Conservation (phyloP, 2,329 filamentous ascomycete genomes). For the Fusarium sp. region DNA sequence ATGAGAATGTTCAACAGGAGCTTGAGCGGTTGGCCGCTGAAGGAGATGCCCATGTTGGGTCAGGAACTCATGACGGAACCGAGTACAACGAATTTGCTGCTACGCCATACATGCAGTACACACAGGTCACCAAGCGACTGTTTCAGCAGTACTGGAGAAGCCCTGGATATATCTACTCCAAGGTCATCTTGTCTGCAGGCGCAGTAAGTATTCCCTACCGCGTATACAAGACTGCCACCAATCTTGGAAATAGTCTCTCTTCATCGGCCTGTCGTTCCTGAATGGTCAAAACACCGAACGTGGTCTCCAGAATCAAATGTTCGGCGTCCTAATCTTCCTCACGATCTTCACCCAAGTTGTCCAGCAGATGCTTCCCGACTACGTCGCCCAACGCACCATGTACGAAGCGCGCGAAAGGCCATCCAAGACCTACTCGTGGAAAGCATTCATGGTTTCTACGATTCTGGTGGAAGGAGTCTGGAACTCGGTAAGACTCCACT, state of each 20-base stretch:
- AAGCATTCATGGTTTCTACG: slow-evolving; percentile 71
- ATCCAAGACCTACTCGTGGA: slow-evolving; percentile 74
- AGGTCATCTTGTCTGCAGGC: slow-evolving; percentile 47
- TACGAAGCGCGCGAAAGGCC: slow-evolving; percentile 76
- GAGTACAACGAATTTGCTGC: slow-evolving; percentile 47
- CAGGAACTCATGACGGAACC: neutral
- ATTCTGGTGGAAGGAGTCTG: slow-evolving; percentile 71
- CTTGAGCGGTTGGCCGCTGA: slow-evolving; percentile 40
- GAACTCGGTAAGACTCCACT: slow-evolving; percentile 62
- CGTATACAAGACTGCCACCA: neutral
- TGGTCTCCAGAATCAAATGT: slow-evolving; percentile 76
- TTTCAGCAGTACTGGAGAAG: slow-evolving; percentile 49
- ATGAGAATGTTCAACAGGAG: slow-evolving; percentile 45
- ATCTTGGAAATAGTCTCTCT: slow-evolving; percentile 52
- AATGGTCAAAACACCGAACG: slow-evolving; percentile 67
- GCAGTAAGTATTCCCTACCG: slow-evolving; percentile 41
- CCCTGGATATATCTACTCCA: slow-evolving; percentile 71
- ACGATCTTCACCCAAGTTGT: slow-evolving; percentile 74
- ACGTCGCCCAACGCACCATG: slow-evolving; percentile 72
- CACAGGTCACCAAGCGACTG: slow-evolving; percentile 49
- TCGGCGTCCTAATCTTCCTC: slow-evolving; percentile 75
- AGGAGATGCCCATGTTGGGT: neutral
- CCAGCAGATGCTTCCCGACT: slow-evolving; percentile 75
- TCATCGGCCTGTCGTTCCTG: slow-evolving; percentile 76
- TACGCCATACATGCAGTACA: slow-evolving; percentile 43